These are phyloP conservation scores for Quercus cerris DNA, from an alignment of 306 rosid genomes.

Conservation along the genomic window DNA sequence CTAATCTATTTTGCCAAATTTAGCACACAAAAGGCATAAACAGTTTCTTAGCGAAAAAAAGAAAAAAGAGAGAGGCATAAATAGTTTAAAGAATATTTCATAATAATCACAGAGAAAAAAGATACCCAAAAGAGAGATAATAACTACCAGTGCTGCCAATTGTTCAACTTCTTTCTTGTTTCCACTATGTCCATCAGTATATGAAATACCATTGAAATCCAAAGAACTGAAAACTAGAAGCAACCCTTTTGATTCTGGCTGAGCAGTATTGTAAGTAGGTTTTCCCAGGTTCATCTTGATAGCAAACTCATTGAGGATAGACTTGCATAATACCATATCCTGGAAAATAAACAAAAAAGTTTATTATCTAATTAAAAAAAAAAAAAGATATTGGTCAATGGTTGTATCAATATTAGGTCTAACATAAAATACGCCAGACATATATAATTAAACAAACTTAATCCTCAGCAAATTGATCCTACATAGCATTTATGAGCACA, in stretches of 20 bases:
- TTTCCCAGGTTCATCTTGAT: conserved; percentile 33
- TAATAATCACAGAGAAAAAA: too few species aligned
- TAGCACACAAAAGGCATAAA: too few species aligned
- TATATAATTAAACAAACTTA: too few species aligned
- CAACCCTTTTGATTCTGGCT: neutral
- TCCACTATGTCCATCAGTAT: conserved; percentile 3
- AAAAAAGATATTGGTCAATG: neutral
- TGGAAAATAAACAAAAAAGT: conserved; percentile 14
- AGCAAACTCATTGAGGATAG: conserved; percentile 50
- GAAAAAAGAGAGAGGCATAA: too few species aligned
- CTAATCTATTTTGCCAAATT: too few species aligned
- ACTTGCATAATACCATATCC: conserved; percentile 41
- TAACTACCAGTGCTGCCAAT: conserved; percentile 48
- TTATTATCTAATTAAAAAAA: neutral
- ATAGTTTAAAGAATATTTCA: too few species aligned
- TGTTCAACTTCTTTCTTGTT: conserved; percentile 62
- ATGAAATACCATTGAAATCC: conserved; percentile 37
- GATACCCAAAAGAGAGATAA: conserved; percentile 30
- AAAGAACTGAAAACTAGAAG: conserved; percentile 36
- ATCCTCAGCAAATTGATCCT: too few species aligned
- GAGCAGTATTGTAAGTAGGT: conserved; percentile 37
- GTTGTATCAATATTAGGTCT: too few species aligned
- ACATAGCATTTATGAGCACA: neutral
- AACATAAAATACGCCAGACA: too few species aligned
- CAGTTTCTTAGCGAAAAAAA: too few species aligned